Percentiles rank a stretch among this genome's conserved stretches.
phyloP scores from a whole-genome alignment of 805 yeast genomes.

The Ogataea nitratoaversa region DNA sequence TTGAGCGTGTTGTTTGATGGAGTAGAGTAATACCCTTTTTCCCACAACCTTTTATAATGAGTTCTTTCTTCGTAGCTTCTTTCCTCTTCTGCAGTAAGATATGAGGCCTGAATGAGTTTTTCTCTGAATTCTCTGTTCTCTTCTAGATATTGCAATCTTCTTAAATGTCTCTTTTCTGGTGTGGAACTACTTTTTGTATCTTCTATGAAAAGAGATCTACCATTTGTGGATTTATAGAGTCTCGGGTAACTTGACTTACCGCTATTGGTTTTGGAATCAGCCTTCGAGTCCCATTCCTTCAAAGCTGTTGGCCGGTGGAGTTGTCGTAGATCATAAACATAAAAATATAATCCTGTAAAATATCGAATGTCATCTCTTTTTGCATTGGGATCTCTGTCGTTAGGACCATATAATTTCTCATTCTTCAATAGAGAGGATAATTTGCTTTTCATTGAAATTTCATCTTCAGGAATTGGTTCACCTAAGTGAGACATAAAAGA shows the following conservation, averaged over 20 bases:
- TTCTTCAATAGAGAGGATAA: slow-evolving; percentile 68
- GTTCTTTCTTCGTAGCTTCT: slow-evolving; percentile 23
- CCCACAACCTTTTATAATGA: slow-evolving; percentile 20
- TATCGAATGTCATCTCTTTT: slow-evolving; percentile 80
- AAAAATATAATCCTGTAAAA: slow-evolving; percentile 69
- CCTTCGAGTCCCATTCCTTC: slow-evolving; percentile 66
- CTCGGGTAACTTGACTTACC: slow-evolving; percentile 47
- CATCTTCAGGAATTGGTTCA: slow-evolving; percentile 30
- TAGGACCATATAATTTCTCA: slow-evolving; percentile 81
- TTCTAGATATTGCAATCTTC: slow-evolving; percentile 28
- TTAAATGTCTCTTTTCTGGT: slow-evolving; percentile 26
- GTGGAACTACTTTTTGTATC: slow-evolving; percentile 35
- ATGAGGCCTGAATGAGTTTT: slow-evolving; percentile 26
- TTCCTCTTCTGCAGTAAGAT: slow-evolving; percentile 7
- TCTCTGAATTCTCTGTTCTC: slow-evolving; percentile 31
- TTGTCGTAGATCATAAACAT: slow-evolving; percentile 77
- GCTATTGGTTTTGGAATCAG: background rate
- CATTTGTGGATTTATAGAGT: slow-evolving; percentile 58
- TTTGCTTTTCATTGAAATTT: slow-evolving; percentile 19
- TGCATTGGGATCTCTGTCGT: slow-evolving; percentile 84
- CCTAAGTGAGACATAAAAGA: slow-evolving; percentile 70
- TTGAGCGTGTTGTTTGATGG: background rate
- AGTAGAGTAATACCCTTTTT: slow-evolving; percentile 11
- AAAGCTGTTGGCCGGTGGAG: slow-evolving; percentile 74
- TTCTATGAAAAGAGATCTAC: slow-evolving; percentile 78